These are phyloP conservation scores for Erodium moschatum DNA, from an alignment of 441 rosid genomes.

Conservation along the genomic window DNA sequence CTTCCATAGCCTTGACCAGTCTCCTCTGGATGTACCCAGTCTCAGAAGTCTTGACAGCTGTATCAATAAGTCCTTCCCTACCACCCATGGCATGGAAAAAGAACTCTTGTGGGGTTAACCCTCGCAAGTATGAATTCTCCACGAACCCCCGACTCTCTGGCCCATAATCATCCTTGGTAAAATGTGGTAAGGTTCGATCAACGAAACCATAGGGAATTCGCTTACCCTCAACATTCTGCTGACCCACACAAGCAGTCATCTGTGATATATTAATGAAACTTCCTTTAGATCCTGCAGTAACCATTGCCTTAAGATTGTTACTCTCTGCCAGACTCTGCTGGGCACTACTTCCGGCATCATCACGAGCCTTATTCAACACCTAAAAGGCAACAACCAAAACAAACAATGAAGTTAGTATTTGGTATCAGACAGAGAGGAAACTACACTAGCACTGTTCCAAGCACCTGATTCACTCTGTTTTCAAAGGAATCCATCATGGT, in stretches of 20 bases:
- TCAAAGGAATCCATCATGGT: conserved; percentile 97
- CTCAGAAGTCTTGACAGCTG: conserved; percentile 97
- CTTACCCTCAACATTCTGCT: conserved; percentile 99
- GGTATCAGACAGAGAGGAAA: conserved; percentile 5
- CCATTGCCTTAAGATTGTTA: conserved; percentile 97
- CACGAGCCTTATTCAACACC: conserved; percentile 97
- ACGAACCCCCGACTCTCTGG: conserved; percentile 99
- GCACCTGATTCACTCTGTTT: conserved; percentile 94
- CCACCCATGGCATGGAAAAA: conserved; percentile 99
- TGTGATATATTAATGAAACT: conserved; percentile 98
- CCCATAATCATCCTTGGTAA: conserved; percentile 90
- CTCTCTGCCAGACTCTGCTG: conserved; percentile 93
- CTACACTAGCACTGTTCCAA: conserved; percentile 6
- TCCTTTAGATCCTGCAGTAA: conserved; percentile 98
- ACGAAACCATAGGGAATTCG: conserved; percentile 91
- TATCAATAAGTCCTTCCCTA: conserved; percentile 98
- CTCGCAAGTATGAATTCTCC: conserved; percentile 93
- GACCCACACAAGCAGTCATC: conserved; percentile 99
- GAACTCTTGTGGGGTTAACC: conserved; percentile 97
- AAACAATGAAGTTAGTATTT: not conserved
- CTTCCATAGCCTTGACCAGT: conserved; percentile 98
- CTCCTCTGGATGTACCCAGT: conserved; percentile 99
- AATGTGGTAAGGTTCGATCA: conserved; percentile 89
- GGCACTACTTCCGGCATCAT: conserved; percentile 98
- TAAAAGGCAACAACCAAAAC: conserved; percentile 20